Percentiles rank a stretch among this genome's conserved stretches.
phyloP scores from a whole-genome alignment of 192 early-diverging fungal species.

The Rhizophagus sp. region DNA sequence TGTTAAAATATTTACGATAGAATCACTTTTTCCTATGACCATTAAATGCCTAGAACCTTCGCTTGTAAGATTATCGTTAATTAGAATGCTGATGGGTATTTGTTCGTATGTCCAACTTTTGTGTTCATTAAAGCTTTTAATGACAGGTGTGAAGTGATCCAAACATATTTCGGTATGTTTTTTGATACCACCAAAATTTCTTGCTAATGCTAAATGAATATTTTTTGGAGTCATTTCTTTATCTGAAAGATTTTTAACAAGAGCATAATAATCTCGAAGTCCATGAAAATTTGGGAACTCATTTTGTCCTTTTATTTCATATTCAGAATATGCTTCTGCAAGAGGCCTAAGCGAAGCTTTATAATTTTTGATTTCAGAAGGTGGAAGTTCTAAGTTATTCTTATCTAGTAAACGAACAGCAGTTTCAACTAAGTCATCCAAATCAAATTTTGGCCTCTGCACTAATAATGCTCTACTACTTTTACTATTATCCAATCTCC shows the following conservation, averaged over 20 bases:
- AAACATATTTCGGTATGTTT: conserved; percentile 3
- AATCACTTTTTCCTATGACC: conserved; percentile 34
- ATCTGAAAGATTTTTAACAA: conserved; percentile 16
- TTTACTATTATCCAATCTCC: conserved; percentile 33
- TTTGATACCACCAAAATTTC: conserved; percentile 32
- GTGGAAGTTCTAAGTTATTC: background rate
- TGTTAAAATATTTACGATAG: conserved; percentile 25
- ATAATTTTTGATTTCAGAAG: background rate
- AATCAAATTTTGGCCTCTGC: conserved; percentile 29
- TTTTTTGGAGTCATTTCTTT: background rate
- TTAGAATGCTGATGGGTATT: conserved; percentile 17
- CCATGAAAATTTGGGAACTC: conserved; percentile 31
- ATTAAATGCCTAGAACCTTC: conserved; percentile 27
- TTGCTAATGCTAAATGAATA: conserved; percentile 20
- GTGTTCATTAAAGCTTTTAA: background rate
- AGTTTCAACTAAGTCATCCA: conserved; percentile 24
- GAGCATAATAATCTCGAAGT: conserved; percentile 30
- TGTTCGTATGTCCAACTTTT: background rate
- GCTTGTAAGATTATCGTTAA: conserved; percentile 16
- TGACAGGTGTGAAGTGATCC: background rate
- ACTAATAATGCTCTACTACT: conserved; percentile 31
- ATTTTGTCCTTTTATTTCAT: conserved; percentile 21
- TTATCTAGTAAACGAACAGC: conserved; percentile 4
- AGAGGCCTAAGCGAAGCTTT: background rate
- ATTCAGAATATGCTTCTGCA: conserved; percentile 27